These are phyloP conservation scores for Phytophthora aleatoria DNA, from an alignment of 352 stramenopile genomes.

Conservation along the genomic window DNA sequence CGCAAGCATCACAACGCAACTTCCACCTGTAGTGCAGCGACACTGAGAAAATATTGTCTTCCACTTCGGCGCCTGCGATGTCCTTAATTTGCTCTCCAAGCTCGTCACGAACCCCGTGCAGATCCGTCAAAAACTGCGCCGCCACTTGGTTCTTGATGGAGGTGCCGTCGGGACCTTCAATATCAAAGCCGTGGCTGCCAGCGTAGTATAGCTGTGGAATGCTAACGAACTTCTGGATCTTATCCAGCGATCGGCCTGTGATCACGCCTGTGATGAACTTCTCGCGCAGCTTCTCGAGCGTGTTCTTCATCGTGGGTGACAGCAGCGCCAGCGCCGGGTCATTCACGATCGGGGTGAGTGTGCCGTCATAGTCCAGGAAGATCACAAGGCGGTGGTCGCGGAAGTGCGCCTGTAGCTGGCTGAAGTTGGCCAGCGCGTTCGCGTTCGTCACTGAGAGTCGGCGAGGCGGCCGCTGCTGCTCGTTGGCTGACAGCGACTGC, in stretches of 20 bases:
- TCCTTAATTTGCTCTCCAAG: conserved; percentile 47
- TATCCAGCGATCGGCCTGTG: conserved; percentile 82
- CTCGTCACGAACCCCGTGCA: conserved; percentile 63
- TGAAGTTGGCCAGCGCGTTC: conserved; percentile 80
- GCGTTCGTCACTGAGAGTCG: conserved; percentile 73
- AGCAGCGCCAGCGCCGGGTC: conserved; percentile 80
- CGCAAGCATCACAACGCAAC: background rate
- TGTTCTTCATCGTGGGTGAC: conserved; percentile 64
- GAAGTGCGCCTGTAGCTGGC: conserved; percentile 55
- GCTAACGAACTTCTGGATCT: conserved; percentile 90
- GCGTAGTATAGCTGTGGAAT: conserved; percentile 91
- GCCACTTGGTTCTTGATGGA: conserved; percentile 87
- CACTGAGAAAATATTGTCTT: conserved; percentile 91
- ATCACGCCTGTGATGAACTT: conserved; percentile 89
- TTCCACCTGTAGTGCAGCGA: conserved; percentile 87
- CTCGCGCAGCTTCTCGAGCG: conserved; percentile 75
- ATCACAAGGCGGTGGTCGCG: conserved; percentile 69
- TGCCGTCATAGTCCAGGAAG: conserved; percentile 92
- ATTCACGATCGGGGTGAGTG: conserved; percentile 90
- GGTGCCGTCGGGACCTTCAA: conserved; percentile 77
- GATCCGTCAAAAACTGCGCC: conserved; percentile 68
- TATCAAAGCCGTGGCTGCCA: conserved; percentile 91
- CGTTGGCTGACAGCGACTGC: conserved; percentile 7
- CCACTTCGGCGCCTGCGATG: conserved; percentile 73
- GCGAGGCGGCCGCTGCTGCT: conserved; percentile 16